phyloP scores from a whole-genome alignment of 2,329 filamentous ascomycete genomes.

The Fusarium sp. region DNA sequence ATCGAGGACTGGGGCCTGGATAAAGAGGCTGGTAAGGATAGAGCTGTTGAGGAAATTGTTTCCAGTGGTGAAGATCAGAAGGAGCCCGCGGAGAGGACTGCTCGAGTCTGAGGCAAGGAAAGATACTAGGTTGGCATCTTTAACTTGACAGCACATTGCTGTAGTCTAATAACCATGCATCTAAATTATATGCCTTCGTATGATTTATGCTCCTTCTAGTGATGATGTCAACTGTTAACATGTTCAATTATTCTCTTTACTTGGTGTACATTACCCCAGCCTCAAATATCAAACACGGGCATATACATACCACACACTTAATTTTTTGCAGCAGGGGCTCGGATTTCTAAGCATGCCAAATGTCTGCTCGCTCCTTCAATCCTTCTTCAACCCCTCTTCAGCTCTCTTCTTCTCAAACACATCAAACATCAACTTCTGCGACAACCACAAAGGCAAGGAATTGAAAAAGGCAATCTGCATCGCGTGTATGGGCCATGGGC shows the following conservation, averaged over 20 bases:
- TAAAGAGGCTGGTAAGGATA: background rate
- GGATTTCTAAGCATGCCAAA: background rate
- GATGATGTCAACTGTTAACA: too few species aligned
- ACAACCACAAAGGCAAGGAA: background rate
- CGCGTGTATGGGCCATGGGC: background rate
- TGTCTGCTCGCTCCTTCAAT: background rate
- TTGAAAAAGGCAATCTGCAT: background rate
- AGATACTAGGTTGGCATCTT: too few species aligned
- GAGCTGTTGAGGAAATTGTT: background rate
- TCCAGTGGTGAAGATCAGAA: conserved; percentile 5
- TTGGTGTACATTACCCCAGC: too few species aligned
- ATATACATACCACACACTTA: too few species aligned
- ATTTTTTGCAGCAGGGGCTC: too few species aligned
- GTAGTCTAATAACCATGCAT: too few species aligned
- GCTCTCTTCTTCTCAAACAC: background rate
- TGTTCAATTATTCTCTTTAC: too few species aligned
- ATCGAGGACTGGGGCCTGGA: conserved; percentile 30
- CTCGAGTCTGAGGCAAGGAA: background rate
- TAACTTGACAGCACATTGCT: too few species aligned
- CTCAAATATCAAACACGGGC: too few species aligned
- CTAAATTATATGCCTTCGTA: too few species aligned
- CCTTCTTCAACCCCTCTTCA: background rate
- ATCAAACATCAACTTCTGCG: background rate
- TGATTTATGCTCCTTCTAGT: too few species aligned
- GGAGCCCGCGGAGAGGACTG: background rate